These are phyloP conservation scores for Crithidia sp. DNA, from an alignment of 208 protist genomes.

Conservation along the genomic window DNA sequence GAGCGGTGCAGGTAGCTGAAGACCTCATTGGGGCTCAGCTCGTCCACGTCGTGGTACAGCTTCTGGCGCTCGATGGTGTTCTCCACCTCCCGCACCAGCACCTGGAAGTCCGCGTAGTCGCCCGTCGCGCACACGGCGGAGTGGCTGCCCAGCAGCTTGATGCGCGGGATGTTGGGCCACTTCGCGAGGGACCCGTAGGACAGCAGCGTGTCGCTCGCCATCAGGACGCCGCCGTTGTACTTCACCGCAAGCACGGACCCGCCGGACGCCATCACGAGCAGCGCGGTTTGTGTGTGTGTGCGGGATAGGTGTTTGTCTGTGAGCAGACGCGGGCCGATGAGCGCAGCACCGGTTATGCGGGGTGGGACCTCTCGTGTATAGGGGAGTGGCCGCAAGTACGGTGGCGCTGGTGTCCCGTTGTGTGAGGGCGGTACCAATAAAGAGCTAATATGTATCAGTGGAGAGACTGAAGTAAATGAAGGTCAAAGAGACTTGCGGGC, in stretches of 20 bases:
- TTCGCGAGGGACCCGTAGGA: constrained; percentile 97
- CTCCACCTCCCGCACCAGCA: constrained; percentile 78
- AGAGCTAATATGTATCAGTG: no score
- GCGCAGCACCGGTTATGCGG: neutral
- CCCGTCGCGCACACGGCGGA: constrained; percentile 94
- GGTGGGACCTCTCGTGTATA: no score
- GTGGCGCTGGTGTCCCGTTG: no score
- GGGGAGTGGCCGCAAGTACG: no score
- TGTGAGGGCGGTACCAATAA: no score
- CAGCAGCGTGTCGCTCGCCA: constrained; percentile 96
- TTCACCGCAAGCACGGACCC: constrained; percentile 97
- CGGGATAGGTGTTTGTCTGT: neutral
- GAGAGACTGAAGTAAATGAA: no score
- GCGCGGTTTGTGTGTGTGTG: neutral
- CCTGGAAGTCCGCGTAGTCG: constrained; percentile 98
- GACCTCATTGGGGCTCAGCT: constrained; percentile 86
- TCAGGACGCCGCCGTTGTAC: constrained; percentile 97
- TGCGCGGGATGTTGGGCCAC: constrained; percentile 93
- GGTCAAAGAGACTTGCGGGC: no score
- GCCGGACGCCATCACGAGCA: constrained; percentile 91
- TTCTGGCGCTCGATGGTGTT: constrained; percentile 79
- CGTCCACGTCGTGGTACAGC: constrained; percentile 81
- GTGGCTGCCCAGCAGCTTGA: constrained; percentile 87
- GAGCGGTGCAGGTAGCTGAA: constrained; percentile 94
- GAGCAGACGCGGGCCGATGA: neutral